These are phyloP conservation scores for Discostella pseudostelligera DNA, from an alignment of 108 stramenopile species.

Conservation along the genomic window DNA sequence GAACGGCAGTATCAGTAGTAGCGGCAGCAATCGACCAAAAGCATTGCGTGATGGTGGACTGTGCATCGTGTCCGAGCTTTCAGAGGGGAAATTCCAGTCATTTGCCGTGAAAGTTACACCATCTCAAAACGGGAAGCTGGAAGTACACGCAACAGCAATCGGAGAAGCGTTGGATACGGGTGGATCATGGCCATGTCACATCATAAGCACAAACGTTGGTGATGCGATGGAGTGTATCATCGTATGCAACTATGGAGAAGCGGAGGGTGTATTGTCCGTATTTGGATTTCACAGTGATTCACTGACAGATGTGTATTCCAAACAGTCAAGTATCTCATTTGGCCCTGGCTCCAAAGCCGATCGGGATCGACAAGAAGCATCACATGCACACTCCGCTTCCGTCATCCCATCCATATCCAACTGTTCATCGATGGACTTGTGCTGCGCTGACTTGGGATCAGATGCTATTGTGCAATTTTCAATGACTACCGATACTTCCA, in stretches of 20 bases:
- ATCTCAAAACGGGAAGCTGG: background rate
- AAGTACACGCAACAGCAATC: slow-evolving; percentile 9
- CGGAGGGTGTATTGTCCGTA: slow-evolving; percentile 27
- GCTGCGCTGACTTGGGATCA: slow-evolving; percentile 37
- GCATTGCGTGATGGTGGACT: slow-evolving; percentile 4
- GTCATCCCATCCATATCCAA: background rate
- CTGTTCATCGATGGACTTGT: slow-evolving; percentile 23
- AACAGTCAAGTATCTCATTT: slow-evolving; percentile 13
- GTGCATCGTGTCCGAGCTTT: slow-evolving; percentile 43
- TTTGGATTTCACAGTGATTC: slow-evolving; percentile 7
- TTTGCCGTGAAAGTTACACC: background rate
- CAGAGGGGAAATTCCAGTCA: slow-evolving; percentile 28
- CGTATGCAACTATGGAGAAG: slow-evolving; percentile 43
- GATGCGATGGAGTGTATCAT: slow-evolving; percentile 16
- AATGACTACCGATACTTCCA: slow-evolving; percentile 10
- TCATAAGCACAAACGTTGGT: slow-evolving; percentile 8
- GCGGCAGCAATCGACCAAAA: background rate
- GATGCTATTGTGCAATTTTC: slow-evolving; percentile 40
- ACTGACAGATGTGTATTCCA: background rate
- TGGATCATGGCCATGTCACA: slow-evolving; percentile 40
- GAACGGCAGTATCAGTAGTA: background rate
- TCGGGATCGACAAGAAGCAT: slow-evolving; percentile 24
- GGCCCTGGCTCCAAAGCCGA: slow-evolving; percentile 37
- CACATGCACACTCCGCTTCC: slow-evolving; percentile 41
- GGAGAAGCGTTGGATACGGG: slow-evolving; percentile 22